These are phyloP conservation scores for Chytriomyces hyalinus DNA, from an alignment of 192 early-diverging fungal genomes.

Conservation along the genomic window DNA sequence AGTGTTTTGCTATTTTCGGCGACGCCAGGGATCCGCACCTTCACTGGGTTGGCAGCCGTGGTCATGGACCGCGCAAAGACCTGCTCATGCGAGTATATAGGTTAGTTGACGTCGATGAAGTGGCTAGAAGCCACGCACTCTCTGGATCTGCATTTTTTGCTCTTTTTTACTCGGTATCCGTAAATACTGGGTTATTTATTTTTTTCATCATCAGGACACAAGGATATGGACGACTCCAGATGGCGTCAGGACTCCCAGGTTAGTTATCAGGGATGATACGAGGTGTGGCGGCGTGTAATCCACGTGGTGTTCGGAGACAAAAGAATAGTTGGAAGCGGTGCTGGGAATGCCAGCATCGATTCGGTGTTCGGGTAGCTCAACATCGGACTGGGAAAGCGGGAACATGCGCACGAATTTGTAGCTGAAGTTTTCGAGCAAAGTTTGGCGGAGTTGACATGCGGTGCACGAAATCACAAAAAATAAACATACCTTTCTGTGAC, in stretches of 20 bases:
- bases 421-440: conserved; percentile 39
- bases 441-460: no score
- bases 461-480: no score
- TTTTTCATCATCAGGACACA: neutral
- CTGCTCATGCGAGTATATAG: neutral
- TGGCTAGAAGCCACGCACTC: neutral
- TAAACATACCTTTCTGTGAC: conserved; percentile 85
- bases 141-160: neutral
- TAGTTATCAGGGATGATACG: conserved; percentile 84
- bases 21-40: neutral
- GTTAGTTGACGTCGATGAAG: neutral
- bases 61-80: conserved; percentile 25
- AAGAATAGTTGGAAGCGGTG: conserved; percentile 62
- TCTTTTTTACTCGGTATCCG: conserved; percentile 7
- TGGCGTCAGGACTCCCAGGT: conserved; percentile 86
- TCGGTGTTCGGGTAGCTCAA: conserved; percentile 45
- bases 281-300: conserved; percentile 92
- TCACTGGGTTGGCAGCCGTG: conserved; percentile 9
- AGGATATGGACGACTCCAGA: conserved; percentile 66
- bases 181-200: neutral
- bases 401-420: conserved; percentile 97
- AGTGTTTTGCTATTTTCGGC: neutral
- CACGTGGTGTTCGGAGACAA: conserved; percentile 48
- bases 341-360: conserved; percentile 20
- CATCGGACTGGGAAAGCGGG: conserved; percentile 94